phyloP scores from a whole-genome alignment of 1,284 basidiomycete species.

The Pseudozyma pruni region DNA sequence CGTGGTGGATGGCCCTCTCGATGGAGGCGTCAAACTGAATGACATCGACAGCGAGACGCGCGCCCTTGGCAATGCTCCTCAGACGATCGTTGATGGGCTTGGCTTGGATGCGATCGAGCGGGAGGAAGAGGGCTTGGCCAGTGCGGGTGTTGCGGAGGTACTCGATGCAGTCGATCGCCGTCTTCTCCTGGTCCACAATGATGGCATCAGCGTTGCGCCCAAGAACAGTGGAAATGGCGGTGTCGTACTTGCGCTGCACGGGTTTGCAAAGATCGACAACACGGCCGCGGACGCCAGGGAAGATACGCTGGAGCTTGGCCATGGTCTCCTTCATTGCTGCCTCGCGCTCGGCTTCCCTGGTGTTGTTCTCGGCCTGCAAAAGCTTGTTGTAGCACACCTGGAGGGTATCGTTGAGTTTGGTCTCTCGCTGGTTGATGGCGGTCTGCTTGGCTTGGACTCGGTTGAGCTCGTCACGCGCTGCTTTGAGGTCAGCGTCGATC shows the following conservation, averaged over 20 bases:
- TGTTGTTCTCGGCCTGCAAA: conserved; percentile 69
- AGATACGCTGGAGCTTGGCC: conserved; percentile 77
- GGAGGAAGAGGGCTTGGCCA: conserved; percentile 96
- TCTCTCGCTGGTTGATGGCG: conserved; percentile 71
- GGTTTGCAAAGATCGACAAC: conserved; percentile 93
- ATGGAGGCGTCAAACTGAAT: conserved; percentile 68
- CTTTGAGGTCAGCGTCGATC: conserved; percentile 27
- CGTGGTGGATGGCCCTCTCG: conserved; percentile 94
- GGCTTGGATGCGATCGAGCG: conserved; percentile 92
- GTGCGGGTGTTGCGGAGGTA: conserved; percentile 94
- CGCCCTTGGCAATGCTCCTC: conserved; percentile 88
- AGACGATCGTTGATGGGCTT: conserved; percentile 95
- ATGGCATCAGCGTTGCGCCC: conserved; percentile 95
- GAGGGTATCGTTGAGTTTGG: conserved; percentile 82
- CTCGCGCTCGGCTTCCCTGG: conserved; percentile 82
- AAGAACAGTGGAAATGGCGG: conserved; percentile 91
- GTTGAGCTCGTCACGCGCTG: conserved; percentile 77
- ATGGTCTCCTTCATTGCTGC: conserved; percentile 85
- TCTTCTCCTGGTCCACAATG: conserved; percentile 95
- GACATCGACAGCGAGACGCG: conserved; percentile 91
- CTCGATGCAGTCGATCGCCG: conserved; percentile 95
- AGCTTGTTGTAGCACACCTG: conserved; percentile 84
- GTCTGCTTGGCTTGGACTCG: conserved; percentile 80
- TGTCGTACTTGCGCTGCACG: conserved; percentile 89
- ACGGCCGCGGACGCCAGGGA: conserved; percentile 74